phyloP scores from a whole-genome alignment of 2,329 filamentous ascomycete genomes.

The Thelonectria discophora region DNA sequence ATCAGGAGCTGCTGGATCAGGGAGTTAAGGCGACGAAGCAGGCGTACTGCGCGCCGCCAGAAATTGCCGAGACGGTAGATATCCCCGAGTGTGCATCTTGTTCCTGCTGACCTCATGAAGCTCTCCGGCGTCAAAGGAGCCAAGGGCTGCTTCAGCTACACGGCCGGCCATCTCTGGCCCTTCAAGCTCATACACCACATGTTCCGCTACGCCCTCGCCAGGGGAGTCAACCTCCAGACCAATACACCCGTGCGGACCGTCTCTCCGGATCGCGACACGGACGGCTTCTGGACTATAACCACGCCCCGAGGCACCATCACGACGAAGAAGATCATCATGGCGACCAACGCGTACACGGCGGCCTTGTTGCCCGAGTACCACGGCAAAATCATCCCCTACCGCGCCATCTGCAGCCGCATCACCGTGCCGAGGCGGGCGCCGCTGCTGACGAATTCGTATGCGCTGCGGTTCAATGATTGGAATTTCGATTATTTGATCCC shows the following conservation, averaged over 20 bases:
- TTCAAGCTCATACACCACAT: slow-evolving; percentile 37
- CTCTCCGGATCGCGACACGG: slow-evolving; percentile 10
- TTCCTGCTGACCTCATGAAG: slow-evolving; percentile 20
- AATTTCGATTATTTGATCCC: slow-evolving; percentile 19
- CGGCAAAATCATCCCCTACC: slow-evolving; percentile 27
- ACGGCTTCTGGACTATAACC: slow-evolving; percentile 27
- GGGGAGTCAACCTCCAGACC: slow-evolving; percentile 40
- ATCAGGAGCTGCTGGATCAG: slow-evolving; percentile 44
- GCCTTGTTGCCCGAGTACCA: slow-evolving; percentile 34
- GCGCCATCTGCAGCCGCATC: slow-evolving; percentile 33
- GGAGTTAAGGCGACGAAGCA: neutral
- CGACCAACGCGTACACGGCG: slow-evolving; percentile 44
- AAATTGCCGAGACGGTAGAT: slow-evolving; percentile 39
- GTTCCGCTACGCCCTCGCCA: slow-evolving; percentile 31
- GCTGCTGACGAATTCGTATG: slow-evolving; percentile 5
- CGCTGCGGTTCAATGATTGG: neutral
- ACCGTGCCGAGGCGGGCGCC: neutral
- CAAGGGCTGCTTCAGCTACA: slow-evolving; percentile 46
- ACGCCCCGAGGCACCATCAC: slow-evolving; percentile 28
- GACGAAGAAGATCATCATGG: slow-evolving; percentile 36
- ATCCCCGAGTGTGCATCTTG: neutral
- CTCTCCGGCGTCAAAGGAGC: slow-evolving; percentile 49
- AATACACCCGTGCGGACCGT: slow-evolving; percentile 38
- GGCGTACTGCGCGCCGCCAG: slow-evolving; percentile 2
- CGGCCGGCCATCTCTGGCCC: slow-evolving; percentile 41